Percentiles rank a stretch among this genome's conserved stretches.
These are phyloP conservation scores for Pythium aristosporum DNA, from an alignment of 352 stramenopile species.

Conservation along the genomic window DNA sequence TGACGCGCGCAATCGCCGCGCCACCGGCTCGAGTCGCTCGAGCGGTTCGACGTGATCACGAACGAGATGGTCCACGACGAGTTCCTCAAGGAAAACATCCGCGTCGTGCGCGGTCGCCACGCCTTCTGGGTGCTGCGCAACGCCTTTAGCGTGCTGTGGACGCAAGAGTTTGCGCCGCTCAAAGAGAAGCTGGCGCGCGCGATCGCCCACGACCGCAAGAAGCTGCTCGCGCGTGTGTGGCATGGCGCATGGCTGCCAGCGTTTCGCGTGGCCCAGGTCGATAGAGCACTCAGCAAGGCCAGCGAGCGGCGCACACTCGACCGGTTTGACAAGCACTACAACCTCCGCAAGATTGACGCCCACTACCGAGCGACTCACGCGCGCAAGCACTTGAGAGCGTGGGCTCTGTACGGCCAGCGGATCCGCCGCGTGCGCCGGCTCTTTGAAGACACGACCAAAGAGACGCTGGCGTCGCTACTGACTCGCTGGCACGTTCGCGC, in stretches of 20 bases:
- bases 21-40: conserved; percentile 53
- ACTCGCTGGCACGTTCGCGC: conserved; percentile 52
- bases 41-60: conserved; percentile 70
- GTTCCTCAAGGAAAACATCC: conserved; percentile 79
- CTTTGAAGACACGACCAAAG: conserved; percentile 60
- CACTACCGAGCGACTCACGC: conserved; percentile 52
- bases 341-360: conserved; percentile 67
- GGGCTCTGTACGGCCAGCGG: conserved; percentile 44
- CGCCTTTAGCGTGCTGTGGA: conserved; percentile 52
- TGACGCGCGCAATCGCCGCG: conserved; percentile 41
- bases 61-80: conserved; percentile 78
- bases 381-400: conserved; percentile 58
- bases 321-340: conserved; percentile 66
- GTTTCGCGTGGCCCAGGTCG: conserved; percentile 56
- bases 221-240: conserved; percentile 32
- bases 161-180: conserved; percentile 41
- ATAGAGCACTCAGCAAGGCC: conserved; percentile 49
- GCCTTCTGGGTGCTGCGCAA: conserved; percentile 38
- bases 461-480: conserved; percentile 39
- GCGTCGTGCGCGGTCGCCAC: conserved; percentile 39
- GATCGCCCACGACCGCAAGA: conserved; percentile 34
- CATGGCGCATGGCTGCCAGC: conserved; percentile 40
- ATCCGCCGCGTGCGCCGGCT: conserved; percentile 58
- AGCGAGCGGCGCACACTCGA: conserved; percentile 59
- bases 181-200: conserved; percentile 40